These are phyloP conservation scores for Crithidia expoeki DNA, from an alignment of 208 protist genomes.

Conservation along the genomic window DNA sequence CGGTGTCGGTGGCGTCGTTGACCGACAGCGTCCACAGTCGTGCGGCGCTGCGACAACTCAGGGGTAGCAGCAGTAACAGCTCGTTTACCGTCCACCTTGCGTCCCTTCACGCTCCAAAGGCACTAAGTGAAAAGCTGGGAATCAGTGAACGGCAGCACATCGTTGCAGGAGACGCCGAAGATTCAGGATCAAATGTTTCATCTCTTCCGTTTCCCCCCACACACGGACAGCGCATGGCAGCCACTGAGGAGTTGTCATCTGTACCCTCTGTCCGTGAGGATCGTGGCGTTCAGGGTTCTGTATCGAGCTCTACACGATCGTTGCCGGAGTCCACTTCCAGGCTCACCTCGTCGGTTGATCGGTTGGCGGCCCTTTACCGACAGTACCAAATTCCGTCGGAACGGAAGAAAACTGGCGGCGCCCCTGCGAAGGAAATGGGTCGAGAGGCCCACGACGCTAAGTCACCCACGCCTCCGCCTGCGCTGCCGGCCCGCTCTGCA, in stretches of 20 bases:
- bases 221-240: not conserved
- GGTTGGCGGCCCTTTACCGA: constrained; percentile 25
- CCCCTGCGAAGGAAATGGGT: not conserved
- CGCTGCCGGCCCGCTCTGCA: not conserved
- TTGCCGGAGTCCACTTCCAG: not conserved
- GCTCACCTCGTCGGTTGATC: constrained; percentile 15
- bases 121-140: not conserved
- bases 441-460: not conserved
- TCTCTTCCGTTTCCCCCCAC: not conserved
- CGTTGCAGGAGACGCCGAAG: not conserved
- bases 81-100: constrained; percentile 3
- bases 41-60: not conserved
- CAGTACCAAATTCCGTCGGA: constrained; percentile 16
- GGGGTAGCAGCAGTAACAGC: not conserved
- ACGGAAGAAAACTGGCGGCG: not conserved
- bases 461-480: constrained; percentile 2
- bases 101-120: not conserved
- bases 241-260: not conserved
- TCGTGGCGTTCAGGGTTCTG: no score
- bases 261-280: not conserved
- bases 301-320: not conserved
- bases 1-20: not conserved
- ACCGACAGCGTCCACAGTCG: not conserved
- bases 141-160: not conserved
- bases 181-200: not conserved